Percentiles rank a stretch among this genome's conserved stretches.
Conservation (phyloP, 2,329 filamentous ascomycete genomes). For the Fusarium concolor region DNA sequence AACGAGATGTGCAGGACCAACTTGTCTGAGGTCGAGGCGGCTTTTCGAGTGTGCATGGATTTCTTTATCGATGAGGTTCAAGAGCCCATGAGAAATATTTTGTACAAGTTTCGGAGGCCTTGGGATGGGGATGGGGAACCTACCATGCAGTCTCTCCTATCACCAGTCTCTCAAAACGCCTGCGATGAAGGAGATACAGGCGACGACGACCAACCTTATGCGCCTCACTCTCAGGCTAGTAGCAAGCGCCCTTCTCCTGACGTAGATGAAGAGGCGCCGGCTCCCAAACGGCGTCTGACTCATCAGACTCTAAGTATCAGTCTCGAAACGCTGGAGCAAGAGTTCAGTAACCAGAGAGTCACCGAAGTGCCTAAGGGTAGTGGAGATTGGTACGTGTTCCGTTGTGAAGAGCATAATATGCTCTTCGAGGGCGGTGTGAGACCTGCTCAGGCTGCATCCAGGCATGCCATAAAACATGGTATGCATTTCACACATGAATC, state of each 20-base stretch:
- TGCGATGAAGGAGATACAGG: not conserved
- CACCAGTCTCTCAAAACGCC: not conserved
- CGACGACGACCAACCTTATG: not conserved
- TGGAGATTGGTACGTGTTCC: not conserved
- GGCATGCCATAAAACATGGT: not conserved
- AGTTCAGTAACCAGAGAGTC: not conserved
- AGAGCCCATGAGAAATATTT: too few species aligned
- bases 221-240: fast-evolving
- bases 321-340: not conserved
- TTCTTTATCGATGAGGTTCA: too few species aligned
- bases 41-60: too few species aligned
- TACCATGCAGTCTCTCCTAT: too few species aligned
- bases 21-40: too few species aligned
- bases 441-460: not conserved
- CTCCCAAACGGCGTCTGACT: not conserved
- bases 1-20: too few species aligned
- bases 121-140: too few species aligned
- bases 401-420: not conserved
- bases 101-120: too few species aligned
- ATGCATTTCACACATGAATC: not conserved
- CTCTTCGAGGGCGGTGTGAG: not conserved
- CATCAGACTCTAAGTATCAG: too few species aligned
- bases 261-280: too few species aligned
- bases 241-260: not conserved
- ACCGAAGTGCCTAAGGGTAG: not conserved